Evolutionary conservation across 768 basidiomycete species (phyloP).

Genomic region (Austroboletus festivus): DNA sequence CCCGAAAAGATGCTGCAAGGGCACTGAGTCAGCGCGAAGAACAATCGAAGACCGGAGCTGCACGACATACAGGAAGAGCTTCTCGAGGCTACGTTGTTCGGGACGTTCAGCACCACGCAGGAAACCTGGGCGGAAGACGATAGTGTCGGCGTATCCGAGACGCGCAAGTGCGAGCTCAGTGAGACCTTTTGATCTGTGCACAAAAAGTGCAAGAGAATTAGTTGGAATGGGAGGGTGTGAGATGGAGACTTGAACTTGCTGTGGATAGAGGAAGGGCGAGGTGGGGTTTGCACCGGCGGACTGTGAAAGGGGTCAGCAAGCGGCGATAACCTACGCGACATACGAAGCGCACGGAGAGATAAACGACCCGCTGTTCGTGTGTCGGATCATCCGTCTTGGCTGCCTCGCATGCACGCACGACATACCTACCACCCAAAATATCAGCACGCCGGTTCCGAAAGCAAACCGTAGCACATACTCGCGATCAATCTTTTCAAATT

Average conservation of each 20-base stretch:
- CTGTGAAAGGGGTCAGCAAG: conserved; percentile 28
- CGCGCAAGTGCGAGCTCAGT: conserved; percentile 67
- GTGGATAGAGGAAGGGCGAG: conserved; percentile 40
- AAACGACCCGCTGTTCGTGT: conserved; percentile 59
- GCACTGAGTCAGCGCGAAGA: neutral
- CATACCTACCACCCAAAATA: conserved; percentile 46
- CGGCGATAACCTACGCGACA: neutral
- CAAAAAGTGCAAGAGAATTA: neutral
- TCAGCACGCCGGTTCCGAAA: neutral
- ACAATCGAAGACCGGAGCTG: no score
- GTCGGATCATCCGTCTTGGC: conserved; percentile 49
- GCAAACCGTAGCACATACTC: conserved; percentile 43
- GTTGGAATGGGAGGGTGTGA: neutral
- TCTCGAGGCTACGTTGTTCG: conserved; percentile 41
- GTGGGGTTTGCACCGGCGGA: conserved; percentile 45
- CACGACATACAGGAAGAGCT: conserved; percentile 38
- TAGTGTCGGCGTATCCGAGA: conserved; percentile 67
- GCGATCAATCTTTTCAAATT: conserved; percentile 75
- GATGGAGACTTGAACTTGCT: conserved; percentile 16
- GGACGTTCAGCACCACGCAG: conserved; percentile 47
- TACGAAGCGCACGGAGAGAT: conserved; percentile 48
- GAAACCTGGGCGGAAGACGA: conserved; percentile 65
- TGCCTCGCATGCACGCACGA: conserved; percentile 67
- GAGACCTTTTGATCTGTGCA: conserved; percentile 63
- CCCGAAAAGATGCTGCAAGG: conserved; percentile 37